Conservation (phyloP, 805 yeast genomes). For the Metschnikowia dekortorum region DNA sequence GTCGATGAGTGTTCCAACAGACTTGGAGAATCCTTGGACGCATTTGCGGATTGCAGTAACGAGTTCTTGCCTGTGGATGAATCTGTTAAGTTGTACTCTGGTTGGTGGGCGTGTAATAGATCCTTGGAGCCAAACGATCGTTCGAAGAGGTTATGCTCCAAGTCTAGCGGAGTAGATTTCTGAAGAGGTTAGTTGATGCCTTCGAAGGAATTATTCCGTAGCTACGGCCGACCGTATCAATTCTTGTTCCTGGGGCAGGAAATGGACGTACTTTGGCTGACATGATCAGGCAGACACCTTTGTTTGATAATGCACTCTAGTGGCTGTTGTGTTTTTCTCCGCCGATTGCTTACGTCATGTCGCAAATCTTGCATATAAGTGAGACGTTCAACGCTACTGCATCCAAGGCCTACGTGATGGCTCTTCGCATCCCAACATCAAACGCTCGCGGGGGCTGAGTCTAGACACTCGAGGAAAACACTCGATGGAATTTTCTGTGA, state of each 20-base stretch:
- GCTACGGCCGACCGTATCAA: neutral
- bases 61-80: neutral
- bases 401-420: neutral
- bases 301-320: neutral
- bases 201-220: neutral
- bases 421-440: neutral
- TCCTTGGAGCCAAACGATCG: constrained; percentile 80
- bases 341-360: constrained; percentile 13
- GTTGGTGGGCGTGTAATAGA: constrained; percentile 9
- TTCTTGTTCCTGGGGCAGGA: neutral
- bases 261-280: constrained; percentile 2
- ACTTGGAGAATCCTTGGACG: constrained; percentile 3
- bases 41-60: constrained; percentile 4
- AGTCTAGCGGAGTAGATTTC: constrained; percentile 53
- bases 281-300: neutral
- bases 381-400: neutral
- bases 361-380: constrained; percentile 8
- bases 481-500: neutral
- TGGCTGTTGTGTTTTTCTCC: constrained; percentile 5
- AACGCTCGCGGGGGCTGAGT: neutral
- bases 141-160: constrained; percentile 95
- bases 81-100: neutral
- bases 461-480: neutral
- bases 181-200: constrained; percentile 6
- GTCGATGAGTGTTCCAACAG: constrained; percentile 6